Percentiles rank a stretch among this genome's conserved stretches.
Conservation (phyloP, 768 basidiomycete species). For the Leccinum barrowsii region DNA sequence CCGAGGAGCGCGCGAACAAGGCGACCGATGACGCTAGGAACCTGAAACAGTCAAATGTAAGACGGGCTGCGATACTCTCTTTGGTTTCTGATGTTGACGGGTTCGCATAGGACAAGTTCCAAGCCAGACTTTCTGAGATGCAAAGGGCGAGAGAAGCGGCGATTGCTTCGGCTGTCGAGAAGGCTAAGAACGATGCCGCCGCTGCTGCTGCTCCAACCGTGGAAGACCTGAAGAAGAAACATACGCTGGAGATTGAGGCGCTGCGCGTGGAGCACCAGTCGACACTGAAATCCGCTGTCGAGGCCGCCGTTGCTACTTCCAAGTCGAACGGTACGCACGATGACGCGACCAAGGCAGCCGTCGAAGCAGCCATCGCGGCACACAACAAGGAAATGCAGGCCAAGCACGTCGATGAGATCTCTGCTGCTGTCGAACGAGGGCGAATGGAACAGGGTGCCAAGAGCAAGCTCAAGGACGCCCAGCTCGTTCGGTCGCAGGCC, state of each 20-base stretch:
- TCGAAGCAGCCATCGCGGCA: conserved; percentile 47
- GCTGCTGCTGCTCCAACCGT: conserved; percentile 14
- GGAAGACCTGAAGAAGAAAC: conserved; percentile 47
- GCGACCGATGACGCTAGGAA: conserved; percentile 42
- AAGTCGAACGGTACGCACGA: conserved; percentile 34
- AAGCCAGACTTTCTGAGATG: conserved; percentile 48
- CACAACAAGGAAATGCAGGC: conserved; percentile 46
- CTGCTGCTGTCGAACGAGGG: conserved; percentile 65
- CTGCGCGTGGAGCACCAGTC: conserved; percentile 54
- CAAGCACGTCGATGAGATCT: conserved; percentile 53
- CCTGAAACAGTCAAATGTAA: conserved; percentile 32
- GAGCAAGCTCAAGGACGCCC: conserved; percentile 66
- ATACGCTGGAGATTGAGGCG: conserved; percentile 56
- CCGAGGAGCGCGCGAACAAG: conserved; percentile 43
- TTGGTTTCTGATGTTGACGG: conserved; percentile 2
- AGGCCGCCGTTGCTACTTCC: conserved; percentile 42
- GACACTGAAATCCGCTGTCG: conserved; percentile 49
- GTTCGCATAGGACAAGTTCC: conserved; percentile 56
- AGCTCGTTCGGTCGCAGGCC: conserved; percentile 57
- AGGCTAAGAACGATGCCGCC: conserved; percentile 43
- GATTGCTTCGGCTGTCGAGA: conserved; percentile 56
- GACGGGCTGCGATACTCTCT: background rate
- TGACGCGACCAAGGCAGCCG: conserved; percentile 40
- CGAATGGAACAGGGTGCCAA: conserved; percentile 60
- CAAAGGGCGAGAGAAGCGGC: conserved; percentile 50